phyloP scores from a whole-genome alignment of 108 stramenopile species.

The Cyclotella sp. region DNA sequence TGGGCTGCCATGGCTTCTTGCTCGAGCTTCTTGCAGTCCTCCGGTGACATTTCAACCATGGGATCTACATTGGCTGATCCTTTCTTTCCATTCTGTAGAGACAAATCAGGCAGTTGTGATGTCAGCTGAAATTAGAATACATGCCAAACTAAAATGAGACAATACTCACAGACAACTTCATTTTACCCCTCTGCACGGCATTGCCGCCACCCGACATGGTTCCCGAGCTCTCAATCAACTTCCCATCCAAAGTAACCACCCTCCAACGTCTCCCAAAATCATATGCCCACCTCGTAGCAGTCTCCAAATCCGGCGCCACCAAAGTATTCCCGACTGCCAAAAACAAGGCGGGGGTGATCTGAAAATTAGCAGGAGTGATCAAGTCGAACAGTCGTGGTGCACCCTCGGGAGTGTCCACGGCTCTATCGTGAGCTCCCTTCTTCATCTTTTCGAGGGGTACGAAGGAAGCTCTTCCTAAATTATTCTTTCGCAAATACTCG shows the following conservation, averaged over 20 bases:
- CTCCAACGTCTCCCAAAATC: slow-evolving; percentile 90
- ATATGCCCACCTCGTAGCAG: slow-evolving; percentile 94
- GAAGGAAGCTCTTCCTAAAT: slow-evolving; percentile 95
- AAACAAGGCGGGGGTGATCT: slow-evolving; percentile 92
- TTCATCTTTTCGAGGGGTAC: slow-evolving; percentile 95
- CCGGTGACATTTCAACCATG: slow-evolving; percentile 44
- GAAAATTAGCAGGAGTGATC: slow-evolving; percentile 68
- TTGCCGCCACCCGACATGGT: slow-evolving; percentile 99
- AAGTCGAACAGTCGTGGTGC: slow-evolving; percentile 95
- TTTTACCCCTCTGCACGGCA: slow-evolving; percentile 79
- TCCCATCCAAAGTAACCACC: slow-evolving; percentile 94
- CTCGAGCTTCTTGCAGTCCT: slow-evolving; percentile 64
- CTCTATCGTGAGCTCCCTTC: slow-evolving; percentile 88
- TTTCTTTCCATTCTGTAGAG: slow-evolving; percentile 61
- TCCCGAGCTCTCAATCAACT: slow-evolving; percentile 97
- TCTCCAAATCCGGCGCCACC: slow-evolving; percentile 94
- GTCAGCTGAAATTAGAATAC: background rate
- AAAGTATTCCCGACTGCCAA: slow-evolving; percentile 95
- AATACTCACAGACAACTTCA: slow-evolving; percentile 79
- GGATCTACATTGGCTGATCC: slow-evolving; percentile 26
- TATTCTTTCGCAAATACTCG: slow-evolving; percentile 88
- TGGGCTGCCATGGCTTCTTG: slow-evolving; percentile 57
- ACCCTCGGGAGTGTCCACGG: slow-evolving; percentile 84
- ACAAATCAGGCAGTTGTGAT: background rate
- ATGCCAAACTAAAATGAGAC: background rate